A percentile compares a stretch with the other conserved stretches of the same genome.
Conservation (phyloP, 2,329 filamentous ascomycete species). For the Grosmannia huntii region DNA sequence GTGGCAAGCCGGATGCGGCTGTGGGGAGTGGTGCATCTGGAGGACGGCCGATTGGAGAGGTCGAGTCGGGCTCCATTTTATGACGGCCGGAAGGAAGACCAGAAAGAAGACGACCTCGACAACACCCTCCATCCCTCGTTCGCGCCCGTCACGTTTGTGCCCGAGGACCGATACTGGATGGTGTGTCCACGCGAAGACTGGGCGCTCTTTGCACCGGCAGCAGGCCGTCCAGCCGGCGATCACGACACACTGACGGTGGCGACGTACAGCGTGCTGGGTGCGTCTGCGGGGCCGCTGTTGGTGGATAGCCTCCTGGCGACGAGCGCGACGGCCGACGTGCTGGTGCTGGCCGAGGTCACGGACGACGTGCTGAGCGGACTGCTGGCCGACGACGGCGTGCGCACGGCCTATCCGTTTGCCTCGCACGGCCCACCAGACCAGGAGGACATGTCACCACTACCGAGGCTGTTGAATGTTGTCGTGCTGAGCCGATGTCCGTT, state of each 20-base stretch:
- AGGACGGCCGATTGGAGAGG: constrained; percentile 12
- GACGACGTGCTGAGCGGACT: constrained; percentile 48
- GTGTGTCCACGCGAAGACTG: constrained; percentile 3
- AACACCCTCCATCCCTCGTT: constrained; percentile 2
- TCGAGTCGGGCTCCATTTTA: constrained; percentile 16
- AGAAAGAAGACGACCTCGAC: neutral
- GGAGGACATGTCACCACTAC: constrained; percentile 37
- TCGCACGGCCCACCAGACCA: constrained; percentile 45
- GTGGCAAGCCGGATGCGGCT: constrained; percentile 37
- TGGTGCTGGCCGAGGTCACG: constrained; percentile 51
- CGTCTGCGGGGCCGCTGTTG: constrained; percentile 33
- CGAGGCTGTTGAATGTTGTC: constrained; percentile 47
- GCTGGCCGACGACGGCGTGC: constrained; percentile 31
- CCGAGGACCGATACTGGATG: constrained; percentile 6
- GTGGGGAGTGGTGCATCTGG: constrained; percentile 36
- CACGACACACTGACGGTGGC: constrained; percentile 22
- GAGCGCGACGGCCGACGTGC: constrained; percentile 27
- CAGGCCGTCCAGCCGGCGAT: neutral
- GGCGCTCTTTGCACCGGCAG: neutral
- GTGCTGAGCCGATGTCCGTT: constrained; percentile 45
- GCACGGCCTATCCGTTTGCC: constrained; percentile 37
- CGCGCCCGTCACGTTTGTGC: constrained; percentile 5
- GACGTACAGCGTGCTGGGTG: constrained; percentile 40
- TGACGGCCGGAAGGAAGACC: neutral
- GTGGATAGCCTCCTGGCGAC: constrained; percentile 29